phyloP scores from a whole-genome alignment of 106 monocot genomes.

The Xerophyta viscosa region DNA sequence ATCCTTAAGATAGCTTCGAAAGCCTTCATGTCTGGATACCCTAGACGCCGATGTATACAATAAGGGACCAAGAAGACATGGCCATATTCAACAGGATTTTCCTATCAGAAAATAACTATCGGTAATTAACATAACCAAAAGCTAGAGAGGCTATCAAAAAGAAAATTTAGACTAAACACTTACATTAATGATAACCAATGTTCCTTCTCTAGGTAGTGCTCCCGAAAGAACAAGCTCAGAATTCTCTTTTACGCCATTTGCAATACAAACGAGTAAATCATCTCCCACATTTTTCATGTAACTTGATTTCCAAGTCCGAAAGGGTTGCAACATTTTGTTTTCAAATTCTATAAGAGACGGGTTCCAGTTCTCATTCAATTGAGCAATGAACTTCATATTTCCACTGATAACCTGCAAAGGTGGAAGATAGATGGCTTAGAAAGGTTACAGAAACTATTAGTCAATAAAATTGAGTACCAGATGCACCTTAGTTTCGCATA shows the following conservation, averaged over 20 bases:
- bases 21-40: slow-evolving; percentile 22
- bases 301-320: slow-evolving; percentile 14
- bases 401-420: slow-evolving; percentile 36
- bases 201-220: slow-evolving; percentile 33
- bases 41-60: slow-evolving; percentile 5
- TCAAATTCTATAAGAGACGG: slow-evolving; percentile 24
- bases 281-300: slow-evolving; percentile 21
- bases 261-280: slow-evolving; percentile 50
- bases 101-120: slow-evolving; percentile 24
- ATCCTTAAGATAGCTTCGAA: slow-evolving; percentile 25
- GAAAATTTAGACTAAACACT: background rate
- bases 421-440: too few relatives aligned
- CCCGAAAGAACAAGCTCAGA: slow-evolving; percentile 38
- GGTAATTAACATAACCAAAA: background rate
- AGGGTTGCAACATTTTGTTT: slow-evolving; percentile 13
- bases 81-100: slow-evolving; percentile 65
- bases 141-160: background rate
- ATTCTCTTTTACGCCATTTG: slow-evolving; percentile 30
- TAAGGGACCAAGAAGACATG: slow-evolving; percentile 64
- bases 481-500: slow-evolving; percentile 52
- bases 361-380: slow-evolving; percentile 59
- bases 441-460: too few relatives aligned
- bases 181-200: slow-evolving; percentile 59
- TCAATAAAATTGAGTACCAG: background rate
- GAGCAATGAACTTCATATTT: slow-evolving; percentile 36